Conservation (phyloP, 2,329 filamentous ascomycete species). For the Dactylellina drechsleri region DNA sequence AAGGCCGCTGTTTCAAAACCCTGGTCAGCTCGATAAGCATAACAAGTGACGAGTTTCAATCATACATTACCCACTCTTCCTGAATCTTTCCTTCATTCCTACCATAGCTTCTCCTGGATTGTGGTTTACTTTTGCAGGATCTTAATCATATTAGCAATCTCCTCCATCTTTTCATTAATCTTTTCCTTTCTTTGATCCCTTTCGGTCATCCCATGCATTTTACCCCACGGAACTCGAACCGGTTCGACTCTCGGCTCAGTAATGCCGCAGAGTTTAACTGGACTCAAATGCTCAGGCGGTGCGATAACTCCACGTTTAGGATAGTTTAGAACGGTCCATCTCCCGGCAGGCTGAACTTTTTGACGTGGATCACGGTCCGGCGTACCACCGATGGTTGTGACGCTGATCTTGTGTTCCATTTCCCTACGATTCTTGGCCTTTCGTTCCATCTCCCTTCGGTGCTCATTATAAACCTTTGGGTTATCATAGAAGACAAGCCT, state of each 20-base stretch:
- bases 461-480: constrained; percentile 23
- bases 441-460: constrained; percentile 32
- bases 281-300: constrained; percentile 24
- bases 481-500: constrained; percentile 22
- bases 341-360: background rate
- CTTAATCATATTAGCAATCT: constrained; percentile 2
- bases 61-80: too few relatives aligned
- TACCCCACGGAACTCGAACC: constrained; percentile 26
- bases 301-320: constrained; percentile 10
- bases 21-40: too few relatives aligned
- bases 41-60: too few relatives aligned
- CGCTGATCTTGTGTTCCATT: constrained; percentile 3
- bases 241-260: constrained; percentile 31
- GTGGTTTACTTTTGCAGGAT: too few relatives aligned
- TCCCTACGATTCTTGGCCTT: background rate
- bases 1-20: too few relatives aligned
- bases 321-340: background rate
- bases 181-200: background rate
- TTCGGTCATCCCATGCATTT: background rate
- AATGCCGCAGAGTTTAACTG: constrained; percentile 8
- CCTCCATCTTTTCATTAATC: constrained; percentile 13
- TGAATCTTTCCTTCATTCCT: too few relatives aligned
- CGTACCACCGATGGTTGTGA: constrained; percentile 18
- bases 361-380: background rate
- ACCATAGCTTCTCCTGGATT: too few relatives aligned